phyloP scores from a whole-genome alignment of 371 early-diverging fungal species.

The Haplosporangium sp. region DNA sequence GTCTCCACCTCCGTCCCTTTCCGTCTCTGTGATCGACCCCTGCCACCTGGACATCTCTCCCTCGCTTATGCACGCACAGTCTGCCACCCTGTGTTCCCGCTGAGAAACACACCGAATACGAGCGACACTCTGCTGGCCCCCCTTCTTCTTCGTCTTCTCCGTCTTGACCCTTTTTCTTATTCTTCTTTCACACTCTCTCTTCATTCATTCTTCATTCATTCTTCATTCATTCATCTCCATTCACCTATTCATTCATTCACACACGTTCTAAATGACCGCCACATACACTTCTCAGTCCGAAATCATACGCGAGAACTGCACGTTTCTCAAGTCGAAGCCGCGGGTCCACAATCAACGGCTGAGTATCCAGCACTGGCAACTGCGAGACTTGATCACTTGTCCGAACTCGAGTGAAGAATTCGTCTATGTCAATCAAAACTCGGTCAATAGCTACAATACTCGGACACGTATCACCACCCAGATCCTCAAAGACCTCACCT shows the following conservation, averaged over 20 bases:
- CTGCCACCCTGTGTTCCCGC: not conserved
- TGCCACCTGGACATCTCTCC: too few relatives aligned
- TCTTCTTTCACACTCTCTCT: not conserved
- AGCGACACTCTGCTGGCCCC: not conserved
- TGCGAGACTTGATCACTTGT: slow-evolving; percentile 88
- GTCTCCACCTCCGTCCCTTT: too few relatives aligned
- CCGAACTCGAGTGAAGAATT: slow-evolving; percentile 68
- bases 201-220: not conserved
- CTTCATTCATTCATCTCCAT: not conserved
- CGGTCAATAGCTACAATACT: slow-evolving; percentile 73
- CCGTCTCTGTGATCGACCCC: not conserved
- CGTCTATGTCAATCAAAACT: slow-evolving; percentile 69
- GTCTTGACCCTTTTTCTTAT: not conserved
- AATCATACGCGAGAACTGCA: slow-evolving; percentile 50
- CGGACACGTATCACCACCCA: slow-evolving; percentile 59
- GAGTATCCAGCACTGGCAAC: slow-evolving; percentile 85
- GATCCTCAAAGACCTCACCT: slow-evolving; percentile 74
- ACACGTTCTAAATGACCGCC: slow-evolving; percentile 15
- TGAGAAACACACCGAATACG: not conserved
- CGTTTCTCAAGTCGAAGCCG: slow-evolving; percentile 58
- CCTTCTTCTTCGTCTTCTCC: not conserved
- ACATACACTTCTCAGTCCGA: slow-evolving; percentile 24
- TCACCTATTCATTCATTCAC: not conserved
- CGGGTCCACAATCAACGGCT: slow-evolving; percentile 64
- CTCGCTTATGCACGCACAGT: not conserved